Percentiles rank a stretch among this genome's conserved stretches.
These are phyloP conservation scores for Amanita polypyramis DNA, from an alignment of 768 basidiomycete genomes.

Conservation along the genomic window DNA sequence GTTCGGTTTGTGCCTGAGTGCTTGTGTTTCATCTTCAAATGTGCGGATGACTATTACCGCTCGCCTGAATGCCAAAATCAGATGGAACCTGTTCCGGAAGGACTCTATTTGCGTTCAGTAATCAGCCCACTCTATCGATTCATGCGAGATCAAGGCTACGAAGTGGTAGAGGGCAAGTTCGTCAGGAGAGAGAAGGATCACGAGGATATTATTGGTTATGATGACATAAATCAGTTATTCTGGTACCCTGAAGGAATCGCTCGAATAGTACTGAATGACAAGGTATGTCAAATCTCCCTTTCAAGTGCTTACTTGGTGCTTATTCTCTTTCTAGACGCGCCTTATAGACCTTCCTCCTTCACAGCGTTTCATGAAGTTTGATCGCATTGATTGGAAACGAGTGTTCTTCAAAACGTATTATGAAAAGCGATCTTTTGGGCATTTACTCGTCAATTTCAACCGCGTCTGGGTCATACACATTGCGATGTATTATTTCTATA, in stretches of 20 bases:
- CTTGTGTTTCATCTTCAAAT: constrained; percentile 99
- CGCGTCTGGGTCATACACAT: constrained; percentile 98
- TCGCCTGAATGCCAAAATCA: constrained; percentile 95
- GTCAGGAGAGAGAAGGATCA: constrained; percentile 91
- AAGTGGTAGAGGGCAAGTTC: constrained; percentile 91
- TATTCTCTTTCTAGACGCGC: constrained; percentile 47
- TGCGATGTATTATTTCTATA: constrained; percentile 93
- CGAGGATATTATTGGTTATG: constrained; percentile 92
- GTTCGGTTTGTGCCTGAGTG: constrained; percentile 96
- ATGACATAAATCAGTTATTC: constrained; percentile 97
- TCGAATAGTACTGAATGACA: constrained; percentile 79
- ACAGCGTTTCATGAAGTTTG: constrained; percentile 94
- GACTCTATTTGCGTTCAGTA: constrained; percentile 85
- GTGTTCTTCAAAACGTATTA: constrained; percentile 99
- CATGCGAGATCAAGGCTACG: constrained; percentile 96
- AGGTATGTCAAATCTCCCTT: constrained; percentile 37
- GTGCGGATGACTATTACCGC: constrained; percentile 98
- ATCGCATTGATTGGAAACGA: constrained; percentile 91
- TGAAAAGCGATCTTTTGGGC: constrained; percentile 94
- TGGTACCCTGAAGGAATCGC: constrained; percentile 99
- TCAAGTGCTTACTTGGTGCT: background rate
- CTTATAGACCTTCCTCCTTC: constrained; percentile 86
- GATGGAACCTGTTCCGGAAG: constrained; percentile 87
- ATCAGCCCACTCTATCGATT: constrained; percentile 93
- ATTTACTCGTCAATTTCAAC: constrained; percentile 98